phyloP scores from a whole-genome alignment of 2,329 filamentous ascomycete genomes.

The Ophiognomonia clavigignenti-juglandacearum region DNA sequence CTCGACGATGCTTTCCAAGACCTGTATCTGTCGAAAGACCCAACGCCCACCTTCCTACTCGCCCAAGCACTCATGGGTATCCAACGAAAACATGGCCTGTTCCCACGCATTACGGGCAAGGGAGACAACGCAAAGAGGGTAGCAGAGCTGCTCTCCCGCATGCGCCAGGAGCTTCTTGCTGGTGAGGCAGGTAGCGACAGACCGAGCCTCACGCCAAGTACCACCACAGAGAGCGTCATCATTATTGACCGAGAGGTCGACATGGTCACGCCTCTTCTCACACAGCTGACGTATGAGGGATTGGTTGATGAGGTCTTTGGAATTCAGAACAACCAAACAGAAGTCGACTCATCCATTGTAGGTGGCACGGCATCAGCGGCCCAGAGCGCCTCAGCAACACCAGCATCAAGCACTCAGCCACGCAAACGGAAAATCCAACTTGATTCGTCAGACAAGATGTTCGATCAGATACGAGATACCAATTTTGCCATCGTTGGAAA shows the following conservation, averaged over 20 bases:
- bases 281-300: constrained; percentile 94
- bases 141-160: constrained; percentile 79
- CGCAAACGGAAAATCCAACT: constrained; percentile 84
- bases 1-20: constrained; percentile 82
- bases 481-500: constrained; percentile 95
- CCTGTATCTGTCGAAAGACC: constrained; percentile 84
- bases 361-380: constrained; percentile 61
- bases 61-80: constrained; percentile 92
- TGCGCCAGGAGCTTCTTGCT: constrained; percentile 83
- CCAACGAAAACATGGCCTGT: constrained; percentile 86
- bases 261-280: constrained; percentile 85
- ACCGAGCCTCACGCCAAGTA: constrained; percentile 75
- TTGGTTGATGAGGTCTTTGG: constrained; percentile 90
- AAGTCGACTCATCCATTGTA: constrained; percentile 86
- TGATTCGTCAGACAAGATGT: constrained; percentile 85
- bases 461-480: constrained; percentile 78
- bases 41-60: constrained; percentile 82
- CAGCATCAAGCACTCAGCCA: constrained; percentile 51
- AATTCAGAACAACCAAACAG: constrained; percentile 87
- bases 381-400: constrained; percentile 49
- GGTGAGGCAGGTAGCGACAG: constrained; percentile 66
- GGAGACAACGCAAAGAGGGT: constrained; percentile 89
- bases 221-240: constrained; percentile 82
- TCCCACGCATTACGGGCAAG: constrained; percentile 91
- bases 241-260: constrained; percentile 95